These are phyloP conservation scores for Candida vaughaniae DNA, from an alignment of 805 yeast species.

Conservation along the genomic window DNA sequence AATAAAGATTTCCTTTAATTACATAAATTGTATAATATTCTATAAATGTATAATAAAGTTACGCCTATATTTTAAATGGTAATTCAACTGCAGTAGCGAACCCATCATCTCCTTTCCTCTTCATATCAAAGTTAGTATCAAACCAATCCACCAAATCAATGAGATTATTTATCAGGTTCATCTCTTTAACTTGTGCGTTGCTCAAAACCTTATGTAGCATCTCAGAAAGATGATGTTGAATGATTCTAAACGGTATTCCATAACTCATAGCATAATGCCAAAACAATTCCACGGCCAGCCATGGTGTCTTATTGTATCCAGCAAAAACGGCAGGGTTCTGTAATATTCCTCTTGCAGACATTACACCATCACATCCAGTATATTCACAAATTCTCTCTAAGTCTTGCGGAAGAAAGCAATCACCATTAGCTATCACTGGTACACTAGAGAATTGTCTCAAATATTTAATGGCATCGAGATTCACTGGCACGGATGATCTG, in stretches of 20 bases:
- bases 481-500: slow-evolving; percentile 79
- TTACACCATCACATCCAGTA: slow-evolving; percentile 87
- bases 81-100: slow-evolving; percentile 58
- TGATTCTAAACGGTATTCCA: slow-evolving; percentile 80
- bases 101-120: slow-evolving; percentile 64
- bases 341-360: slow-evolving; percentile 91
- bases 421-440: slow-evolving; percentile 98
- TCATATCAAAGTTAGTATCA: slow-evolving; percentile 65
- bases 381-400: slow-evolving; percentile 56
- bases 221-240: slow-evolving; percentile 85
- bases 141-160: slow-evolving; percentile 80
- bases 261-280: slow-evolving; percentile 75
- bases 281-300: slow-evolving; percentile 86
- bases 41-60: slow-evolving; percentile 1
- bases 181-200: slow-evolving; percentile 36
- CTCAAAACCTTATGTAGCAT: slow-evolving; percentile 65
- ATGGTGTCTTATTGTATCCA: slow-evolving; percentile 73
- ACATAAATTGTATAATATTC: neutral
- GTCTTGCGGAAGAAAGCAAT: slow-evolving; percentile 70
- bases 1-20: slow-evolving; percentile 51
- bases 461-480: slow-evolving; percentile 74
- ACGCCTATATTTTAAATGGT: slow-evolving; percentile 11
- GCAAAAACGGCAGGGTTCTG: slow-evolving; percentile 86
- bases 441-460: slow-evolving; percentile 56
- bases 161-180: slow-evolving; percentile 61